Evolutionary conservation across 305 asterid genomes (phyloP), one percentile per base, ranked within the genome.

Genomic region (Vinca major): DNA sequence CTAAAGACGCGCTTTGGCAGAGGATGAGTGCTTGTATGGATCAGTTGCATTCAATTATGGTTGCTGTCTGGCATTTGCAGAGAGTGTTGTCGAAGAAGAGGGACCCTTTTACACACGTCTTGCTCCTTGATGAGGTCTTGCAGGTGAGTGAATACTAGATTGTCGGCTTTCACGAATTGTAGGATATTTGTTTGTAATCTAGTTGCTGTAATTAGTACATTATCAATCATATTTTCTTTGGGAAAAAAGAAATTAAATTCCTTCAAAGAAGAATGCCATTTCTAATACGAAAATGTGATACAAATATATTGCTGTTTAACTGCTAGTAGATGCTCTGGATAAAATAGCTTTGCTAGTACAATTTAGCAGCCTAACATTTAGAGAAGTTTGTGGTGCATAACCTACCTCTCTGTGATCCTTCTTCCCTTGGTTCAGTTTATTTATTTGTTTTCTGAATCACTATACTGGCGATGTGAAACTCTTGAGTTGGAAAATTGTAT

Each of bases 31-130:
- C 76, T 68, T 92, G 95, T 79, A 86, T 92, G 91, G 98, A 89
- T 70, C 94, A 86, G 70, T 74, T 89, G 53, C 98, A 89, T 80
- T 85, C 95, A 1, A 80, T 86, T 73, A 85, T 92, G 75, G 87
- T 89, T 48, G 91, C 90, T 11, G 86, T 92, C 79, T 92, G 98
- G 96, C 98, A 92, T 79, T 83, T 92, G 83, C 98, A 92, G 85
- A 86, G 98, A 73, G 96, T 92, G 71, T 76, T 89, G 82, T 86
- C 96, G 6, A 92, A 92, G 92, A 92, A 92, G 82, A 79, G 93
- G 72, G 98, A 92, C 75, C 98, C 96, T 5, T 92, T 92, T 76
- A 88, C 96, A 1, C 98, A 89, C 78, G 95, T 88, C 69, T 77
- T 92, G 63, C 80, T 92, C 82, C 87, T 92, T 19, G 98, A 92